Base-by-base conservation (phyloP, 257 asterid genomes). In the Jaltomata sinuosa region DNA sequence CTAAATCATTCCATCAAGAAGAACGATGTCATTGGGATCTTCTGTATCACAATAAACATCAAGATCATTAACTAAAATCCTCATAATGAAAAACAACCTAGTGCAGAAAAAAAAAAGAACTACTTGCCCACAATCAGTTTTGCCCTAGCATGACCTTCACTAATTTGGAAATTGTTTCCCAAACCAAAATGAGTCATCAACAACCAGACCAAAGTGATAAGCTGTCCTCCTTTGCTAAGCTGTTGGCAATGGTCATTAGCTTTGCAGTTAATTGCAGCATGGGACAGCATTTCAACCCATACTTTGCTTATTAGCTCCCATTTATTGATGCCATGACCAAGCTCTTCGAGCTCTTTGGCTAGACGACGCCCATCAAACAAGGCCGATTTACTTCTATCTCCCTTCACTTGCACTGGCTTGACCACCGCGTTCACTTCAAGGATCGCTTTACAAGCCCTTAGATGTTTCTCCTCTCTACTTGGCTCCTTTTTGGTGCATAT, bases 361-460 rank as follows among this genome's bases (percentile, higher is more conserved):
- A 93, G 87, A 3, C 83, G 83, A 78, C 92, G 87, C n/a, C 91
- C 93, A 10, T 89, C 90, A 40, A 93, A 90, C 89, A 93, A 54
- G 84, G 89, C 91, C 0, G 94, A 90, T 79, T 93, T 91, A 85
- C 94, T 90, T 52, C 85, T 11, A 49, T 90, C 93, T 11, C 94
- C 95, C 83, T 90, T 93, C 18, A 91, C 85, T 0, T 77, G 27
- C 0, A 53, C 88, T 11, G 94, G 94, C 76, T 83, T 85, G 6
- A 89, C 93, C 47, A 52, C 91, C 1, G 93, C 89, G 4, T 88
- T 25, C 12, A 90, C 93, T 0, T 0, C n/a, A 1, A 64, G 72
- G 6, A 93, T 86, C 3, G 4, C 25, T 1, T 11, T 0, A 57
- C 95, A 91, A 1, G 84, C 88, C 0, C 52, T 47, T 47, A 0